Evolutionary conservation across 2,329 filamentous ascomycete species (phyloP), one percentile per base, ranked within the genome.

Genomic region (Parasarocladium wereldwijsianum): DNA sequence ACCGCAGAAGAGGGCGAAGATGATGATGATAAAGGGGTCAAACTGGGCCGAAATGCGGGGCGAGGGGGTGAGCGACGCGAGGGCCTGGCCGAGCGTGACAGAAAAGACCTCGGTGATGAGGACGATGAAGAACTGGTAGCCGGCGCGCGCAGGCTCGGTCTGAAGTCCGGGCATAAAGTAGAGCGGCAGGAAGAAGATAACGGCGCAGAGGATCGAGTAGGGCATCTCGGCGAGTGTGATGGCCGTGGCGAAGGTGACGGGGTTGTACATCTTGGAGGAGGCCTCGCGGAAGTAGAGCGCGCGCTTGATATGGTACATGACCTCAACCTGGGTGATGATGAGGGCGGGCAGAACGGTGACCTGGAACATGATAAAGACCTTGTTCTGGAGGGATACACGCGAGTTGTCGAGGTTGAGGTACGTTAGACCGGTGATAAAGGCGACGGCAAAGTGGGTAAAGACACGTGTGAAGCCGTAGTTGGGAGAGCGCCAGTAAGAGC

Each of bases 301-400:
- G 24, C 84, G 71, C 37, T 78, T 76, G 43, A 86, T 61, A 45
- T 85, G 76, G 50, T 81, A 93, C 58, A 85, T 86, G 23, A 57
- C 46, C 51, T 93, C 79, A 32, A 92, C 78, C 45, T 92, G 83
- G 1, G 76, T 73, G 33, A 93, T 71, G 49, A 93, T 83, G 17
- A 92, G 62, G 1, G 81, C 80, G 0, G 84, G 83, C 16, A 93
- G 64, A 14, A 93, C 80, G 0, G 82, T 84, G 30, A 85, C 72
- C 50, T 92, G 83, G 68, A 93, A 93, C 50, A 90, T 81, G 52
- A 87, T 72, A 52, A 93, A 93, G 37, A 93, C 69, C 36, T 77
- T 76, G 59, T 90, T 81, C 52, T 93, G 85, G 4, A 93, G 64
- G 2, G 77, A 81, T 1, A 76, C 58, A 8, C 78, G 70, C 3